phyloP scores from a whole-genome alignment of 2,329 filamentous ascomycete genomes.

The Biscogniauxia sp. region DNA sequence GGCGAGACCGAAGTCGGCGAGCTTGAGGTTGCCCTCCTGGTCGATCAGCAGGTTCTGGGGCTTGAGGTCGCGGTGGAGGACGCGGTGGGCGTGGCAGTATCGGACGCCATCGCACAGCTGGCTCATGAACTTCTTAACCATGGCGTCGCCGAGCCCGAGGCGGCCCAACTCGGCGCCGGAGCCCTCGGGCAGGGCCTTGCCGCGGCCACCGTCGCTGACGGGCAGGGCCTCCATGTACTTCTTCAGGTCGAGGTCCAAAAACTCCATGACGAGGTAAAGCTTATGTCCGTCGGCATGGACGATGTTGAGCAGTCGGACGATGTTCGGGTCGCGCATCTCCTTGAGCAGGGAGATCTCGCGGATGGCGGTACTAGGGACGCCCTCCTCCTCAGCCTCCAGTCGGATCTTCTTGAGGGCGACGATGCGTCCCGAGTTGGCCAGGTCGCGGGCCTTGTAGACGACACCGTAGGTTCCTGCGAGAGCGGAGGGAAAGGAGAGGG shows the following conservation, averaged over 20 bases:
- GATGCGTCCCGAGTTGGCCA: constrained; percentile 77
- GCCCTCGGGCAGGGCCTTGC: constrained; percentile 80
- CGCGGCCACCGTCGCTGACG: constrained; percentile 78
- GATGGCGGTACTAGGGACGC: constrained; percentile 88
- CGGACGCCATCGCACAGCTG: constrained; percentile 81
- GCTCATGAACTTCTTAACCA: constrained; percentile 91
- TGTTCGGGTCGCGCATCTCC: constrained; percentile 90
- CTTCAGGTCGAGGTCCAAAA: constrained; percentile 87
- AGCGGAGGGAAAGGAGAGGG: not conserved
- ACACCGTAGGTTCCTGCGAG: constrained; percentile 83
- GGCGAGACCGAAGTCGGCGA: constrained; percentile 87
- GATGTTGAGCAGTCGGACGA: constrained; percentile 85
- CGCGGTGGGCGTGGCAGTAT: constrained; percentile 86
- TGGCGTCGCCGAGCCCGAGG: constrained; percentile 71
- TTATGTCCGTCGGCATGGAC: constrained; percentile 94
- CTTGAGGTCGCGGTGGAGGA: constrained; percentile 86
- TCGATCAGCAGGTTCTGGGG: constrained; percentile 88
- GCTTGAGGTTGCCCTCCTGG: constrained; percentile 81
- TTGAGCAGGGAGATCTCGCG: constrained; percentile 92
- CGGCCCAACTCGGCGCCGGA: constrained; percentile 61
- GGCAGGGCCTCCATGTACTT: constrained; percentile 95
- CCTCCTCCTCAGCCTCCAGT: constrained; percentile 91
- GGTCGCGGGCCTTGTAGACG: constrained; percentile 90
- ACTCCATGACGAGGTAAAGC: constrained; percentile 90
- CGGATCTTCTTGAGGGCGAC: constrained; percentile 95